Percentiles rank a stretch among this genome's conserved stretches.
These are phyloP conservation scores for Rutstroemia sp. DNA, from an alignment of 2,329 filamentous ascomycete species.

Conservation along the genomic window DNA sequence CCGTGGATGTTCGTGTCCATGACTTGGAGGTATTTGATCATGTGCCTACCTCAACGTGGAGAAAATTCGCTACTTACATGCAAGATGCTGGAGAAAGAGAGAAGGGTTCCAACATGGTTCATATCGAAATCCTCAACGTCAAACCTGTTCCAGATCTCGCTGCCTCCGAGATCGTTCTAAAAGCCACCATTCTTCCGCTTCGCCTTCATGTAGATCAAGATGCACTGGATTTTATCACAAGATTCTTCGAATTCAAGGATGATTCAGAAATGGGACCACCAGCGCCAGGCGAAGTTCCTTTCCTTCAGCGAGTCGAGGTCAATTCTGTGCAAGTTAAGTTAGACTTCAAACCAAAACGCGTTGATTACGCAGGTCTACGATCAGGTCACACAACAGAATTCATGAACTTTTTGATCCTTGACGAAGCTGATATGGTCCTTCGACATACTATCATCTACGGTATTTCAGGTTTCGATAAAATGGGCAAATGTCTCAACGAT, in stretches of 20 bases:
- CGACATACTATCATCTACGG: slow-evolving; percentile 90
- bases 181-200: slow-evolving; percentile 71
- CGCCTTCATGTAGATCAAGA: slow-evolving; percentile 95
- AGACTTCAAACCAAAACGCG: slow-evolving; percentile 97
- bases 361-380: slow-evolving; percentile 86
- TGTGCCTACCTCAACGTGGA: slow-evolving; percentile 93
- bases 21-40: slow-evolving; percentile 92
- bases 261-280: slow-evolving; percentile 49
- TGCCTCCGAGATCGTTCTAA: slow-evolving; percentile 82
- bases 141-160: slow-evolving; percentile 77
- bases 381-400: slow-evolving; percentile 95
- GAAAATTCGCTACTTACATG: slow-evolving; percentile 93
- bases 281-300: slow-evolving; percentile 66
- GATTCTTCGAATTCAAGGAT: slow-evolving; percentile 98
- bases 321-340: slow-evolving; percentile 76
- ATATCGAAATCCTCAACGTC: slow-evolving; percentile 81
- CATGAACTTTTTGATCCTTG: slow-evolving; percentile 95
- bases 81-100: slow-evolving; percentile 81
- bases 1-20: slow-evolving; percentile 73
- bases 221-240: slow-evolving; percentile 90
- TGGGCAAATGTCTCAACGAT: slow-evolving; percentile 86
- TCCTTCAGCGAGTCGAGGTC: slow-evolving; percentile 84
- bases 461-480: slow-evolving; percentile 78
- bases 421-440: slow-evolving; percentile 78
- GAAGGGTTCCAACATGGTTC: slow-evolving; percentile 80